Evolutionary conservation across 257 asterid genomes (phyloP).

Genomic region (Rauvolfia tetraphylla): DNA sequence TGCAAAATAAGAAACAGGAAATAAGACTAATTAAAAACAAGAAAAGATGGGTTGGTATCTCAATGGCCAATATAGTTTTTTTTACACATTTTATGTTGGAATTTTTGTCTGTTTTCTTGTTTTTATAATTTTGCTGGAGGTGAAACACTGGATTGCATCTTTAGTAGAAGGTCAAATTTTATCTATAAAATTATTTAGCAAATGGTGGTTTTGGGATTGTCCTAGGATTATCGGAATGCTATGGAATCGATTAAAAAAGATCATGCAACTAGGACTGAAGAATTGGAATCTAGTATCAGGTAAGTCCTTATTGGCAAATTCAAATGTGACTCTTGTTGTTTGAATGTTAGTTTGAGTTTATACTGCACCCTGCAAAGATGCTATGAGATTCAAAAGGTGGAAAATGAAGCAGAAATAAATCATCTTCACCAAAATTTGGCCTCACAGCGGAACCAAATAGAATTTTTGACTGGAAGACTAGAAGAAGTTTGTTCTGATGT

Average conservation of each 20-base stretch:
- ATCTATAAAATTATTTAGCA: neutral
- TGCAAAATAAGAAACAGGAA: neutral
- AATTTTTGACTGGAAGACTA: slow-evolving; percentile 23
- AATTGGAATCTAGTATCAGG: slow-evolving; percentile 36
- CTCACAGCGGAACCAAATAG: slow-evolving; percentile 29
- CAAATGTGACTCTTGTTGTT: neutral
- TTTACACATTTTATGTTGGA: too few species aligned
- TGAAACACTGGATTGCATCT: neutral
- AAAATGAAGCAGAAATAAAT: slow-evolving; percentile 21
- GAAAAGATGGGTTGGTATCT: neutral
- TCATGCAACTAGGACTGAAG: slow-evolving; percentile 22
- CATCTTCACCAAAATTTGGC: slow-evolving; percentile 31
- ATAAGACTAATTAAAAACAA: neutral
- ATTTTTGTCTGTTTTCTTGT: neutral
- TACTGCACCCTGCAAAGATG: slow-evolving; percentile 18
- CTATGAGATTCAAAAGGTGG: slow-evolving; percentile 25
- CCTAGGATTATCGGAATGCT: slow-evolving; percentile 25
- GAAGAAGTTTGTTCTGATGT: slow-evolving; percentile 32
- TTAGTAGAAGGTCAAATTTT: neutral
- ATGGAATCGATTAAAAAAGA: slow-evolving; percentile 30
- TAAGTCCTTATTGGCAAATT: slow-evolving; percentile 4
- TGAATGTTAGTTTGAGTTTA: neutral
- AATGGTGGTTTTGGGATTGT: neutral
- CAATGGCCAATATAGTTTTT: neutral
- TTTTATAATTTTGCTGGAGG: neutral